Conservation (phyloP, 352 stramenopile genomes). For the Globisporangium solare region DNA sequence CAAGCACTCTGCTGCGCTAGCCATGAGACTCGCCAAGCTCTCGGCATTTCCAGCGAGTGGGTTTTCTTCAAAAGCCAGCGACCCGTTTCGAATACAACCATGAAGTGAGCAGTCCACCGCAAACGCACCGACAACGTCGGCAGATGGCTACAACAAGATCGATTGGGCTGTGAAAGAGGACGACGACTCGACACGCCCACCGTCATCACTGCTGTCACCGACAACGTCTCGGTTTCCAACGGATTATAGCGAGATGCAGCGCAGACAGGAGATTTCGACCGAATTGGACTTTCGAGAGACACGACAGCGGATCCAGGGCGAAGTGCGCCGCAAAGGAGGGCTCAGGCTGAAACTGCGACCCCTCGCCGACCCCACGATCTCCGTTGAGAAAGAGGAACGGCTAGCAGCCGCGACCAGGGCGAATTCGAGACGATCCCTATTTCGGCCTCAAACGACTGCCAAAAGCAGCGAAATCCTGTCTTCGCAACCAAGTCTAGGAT, state of each 20-base stretch:
- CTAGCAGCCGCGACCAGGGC: not conserved
- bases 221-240: constrained; percentile 18
- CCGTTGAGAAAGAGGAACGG: constrained; percentile 39
- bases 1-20: constrained; percentile 15
- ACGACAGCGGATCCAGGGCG: constrained; percentile 22
- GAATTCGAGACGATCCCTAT: constrained; percentile 9
- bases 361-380: constrained; percentile 41
- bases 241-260: constrained; percentile 33
- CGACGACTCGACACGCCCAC: constrained; percentile 5
- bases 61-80: constrained; percentile 1
- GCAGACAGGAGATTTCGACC: constrained; percentile 36
- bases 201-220: constrained; percentile 8
- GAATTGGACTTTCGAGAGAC: constrained; percentile 41
- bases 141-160: not conserved
- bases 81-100: constrained; percentile 10
- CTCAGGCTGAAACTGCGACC: constrained; percentile 46
- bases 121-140: not conserved
- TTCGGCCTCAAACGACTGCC: constrained; percentile 5
- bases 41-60: constrained; percentile 10
- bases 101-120: constrained; percentile 6
- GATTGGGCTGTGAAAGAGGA: constrained; percentile 4
- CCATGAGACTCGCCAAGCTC: constrained; percentile 30
- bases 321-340: constrained; percentile 32
- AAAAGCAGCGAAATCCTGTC: not conserved
- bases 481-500: not conserved